Evolutionary conservation across 139 green algal genomes (phyloP), one percentile per base, ranked within the genome.

Genomic region (Chlorella sp.): DNA sequence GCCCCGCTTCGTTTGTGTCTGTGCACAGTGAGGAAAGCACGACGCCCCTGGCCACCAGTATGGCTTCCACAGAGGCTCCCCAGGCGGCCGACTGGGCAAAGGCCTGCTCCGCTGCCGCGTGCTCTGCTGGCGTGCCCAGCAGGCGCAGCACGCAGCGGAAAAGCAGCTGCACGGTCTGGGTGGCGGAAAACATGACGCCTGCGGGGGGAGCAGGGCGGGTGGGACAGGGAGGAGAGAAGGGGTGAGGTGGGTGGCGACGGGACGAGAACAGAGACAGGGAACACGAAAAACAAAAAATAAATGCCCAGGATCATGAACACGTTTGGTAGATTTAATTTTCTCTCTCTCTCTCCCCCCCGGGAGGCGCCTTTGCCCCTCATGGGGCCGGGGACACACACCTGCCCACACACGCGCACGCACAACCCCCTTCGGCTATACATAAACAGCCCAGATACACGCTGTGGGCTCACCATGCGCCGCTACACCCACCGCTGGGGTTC

Each of bases 131-230:
- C 24, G 86, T 40, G 86, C 86, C 73, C 71, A 89, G 73, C 86
- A 89, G 73, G 60, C 64, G 61, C 60, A 89, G 61, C 73, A 84
- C 71, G 26, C 60, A 77, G 40, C 73, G 86, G 73, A 77, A 84
- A 73, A 89, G 73, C 73, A 89, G 53, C 75, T 89, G 86, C 73
- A 89, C 86, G 21, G 86, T 89, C 86, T 89, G 86, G 42, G 53
- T 85, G 53, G 86, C 86, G 0, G 34, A 40, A 34, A 89, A 89
- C 86, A 89, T 77, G 60, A 84, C 40, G 66, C 68, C 66, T 81
- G 84, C 39, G 18, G 66, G 1, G 21, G 32, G 18, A 9, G 83
- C 42, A 26, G 34, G n/a, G 22, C 5, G 83, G 32, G 57, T n/a
- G 53, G 24, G n/a, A n/a, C n/a, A 37, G 22, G 7, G 36, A 4